These are phyloP conservation scores for Ascochyta viciae-villosae DNA, from an alignment of 2,329 filamentous ascomycete species.

Conservation along the genomic window DNA sequence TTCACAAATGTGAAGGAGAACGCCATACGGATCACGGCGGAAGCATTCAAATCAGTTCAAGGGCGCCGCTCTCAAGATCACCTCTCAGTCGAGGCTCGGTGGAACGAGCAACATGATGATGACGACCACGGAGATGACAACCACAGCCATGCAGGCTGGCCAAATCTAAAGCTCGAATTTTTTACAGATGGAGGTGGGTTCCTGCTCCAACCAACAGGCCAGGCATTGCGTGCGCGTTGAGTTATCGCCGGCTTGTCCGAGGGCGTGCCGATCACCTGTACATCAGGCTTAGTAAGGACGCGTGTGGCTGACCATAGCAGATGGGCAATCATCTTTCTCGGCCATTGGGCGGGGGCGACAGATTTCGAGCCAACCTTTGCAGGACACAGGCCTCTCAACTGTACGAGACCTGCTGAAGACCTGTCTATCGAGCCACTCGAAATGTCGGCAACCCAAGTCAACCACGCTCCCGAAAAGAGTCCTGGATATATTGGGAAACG, in stretches of 20 bases:
- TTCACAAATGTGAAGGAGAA: slow-evolving; percentile 37
- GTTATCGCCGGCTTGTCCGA: slow-evolving; percentile 7
- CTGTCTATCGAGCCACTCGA: slow-evolving; percentile 41
- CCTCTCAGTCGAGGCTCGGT: slow-evolving; percentile 45
- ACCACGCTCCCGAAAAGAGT: slow-evolving; percentile 40
- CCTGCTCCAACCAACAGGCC: background rate
- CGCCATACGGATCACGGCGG: slow-evolving; percentile 35
- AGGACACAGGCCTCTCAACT: slow-evolving; percentile 36
- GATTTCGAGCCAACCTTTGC: slow-evolving; percentile 39
- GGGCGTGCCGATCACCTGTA: slow-evolving; percentile 7
- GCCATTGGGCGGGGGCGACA: slow-evolving; percentile 44
- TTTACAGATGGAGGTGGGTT: slow-evolving; percentile 46
- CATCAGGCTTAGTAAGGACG: slow-evolving; percentile 14
- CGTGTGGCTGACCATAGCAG: slow-evolving; percentile 30
- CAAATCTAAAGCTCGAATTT: slow-evolving; percentile 47
- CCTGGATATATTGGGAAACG: slow-evolving; percentile 38
- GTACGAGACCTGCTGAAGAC: slow-evolving; percentile 37
- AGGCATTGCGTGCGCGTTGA: background rate
- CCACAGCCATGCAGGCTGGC: slow-evolving; percentile 34
- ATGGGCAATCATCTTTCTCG: slow-evolving; percentile 44
- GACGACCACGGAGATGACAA: slow-evolving; percentile 28
- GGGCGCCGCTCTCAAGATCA: slow-evolving; percentile 36
- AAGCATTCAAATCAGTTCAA: slow-evolving; percentile 30
- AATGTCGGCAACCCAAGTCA: slow-evolving; percentile 34
- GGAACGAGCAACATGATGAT: slow-evolving; percentile 29